Percentiles rank a stretch among this genome's conserved stretches.
phyloP scores from a whole-genome alignment of 192 early-diverging fungal genomes.

The Podila epigama region DNA sequence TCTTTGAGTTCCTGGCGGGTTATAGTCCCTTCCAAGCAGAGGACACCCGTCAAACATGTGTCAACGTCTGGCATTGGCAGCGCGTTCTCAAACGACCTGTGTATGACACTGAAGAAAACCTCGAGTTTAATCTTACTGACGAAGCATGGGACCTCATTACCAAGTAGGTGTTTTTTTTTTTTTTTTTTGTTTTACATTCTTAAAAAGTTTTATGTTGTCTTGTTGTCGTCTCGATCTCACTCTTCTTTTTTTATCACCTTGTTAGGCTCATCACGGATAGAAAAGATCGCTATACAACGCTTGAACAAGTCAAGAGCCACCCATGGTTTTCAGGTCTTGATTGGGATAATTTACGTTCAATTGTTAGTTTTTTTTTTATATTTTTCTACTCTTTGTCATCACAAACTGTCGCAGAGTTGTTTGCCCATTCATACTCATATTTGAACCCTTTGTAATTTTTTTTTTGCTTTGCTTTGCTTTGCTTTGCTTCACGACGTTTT shows the following conservation, averaged over 20 bases:
- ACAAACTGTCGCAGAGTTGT: background rate
- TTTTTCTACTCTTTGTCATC: background rate
- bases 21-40: constrained; percentile 80
- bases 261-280: constrained; percentile 59
- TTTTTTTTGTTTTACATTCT: background rate
- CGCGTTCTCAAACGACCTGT: constrained; percentile 80
- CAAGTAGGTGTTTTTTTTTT: background rate
- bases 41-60: constrained; percentile 74
- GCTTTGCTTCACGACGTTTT: no score
- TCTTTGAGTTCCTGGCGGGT: constrained; percentile 77
- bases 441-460: background rate
- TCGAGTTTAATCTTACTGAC: constrained; percentile 78
- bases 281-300: constrained; percentile 54
- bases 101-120: constrained; percentile 74
- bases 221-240: background rate
- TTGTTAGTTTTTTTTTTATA: constrained; percentile 67
- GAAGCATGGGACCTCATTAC: constrained; percentile 82
- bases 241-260: background rate
- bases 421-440: background rate
- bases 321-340: constrained; percentile 45
- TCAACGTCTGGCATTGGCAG: constrained; percentile 86
- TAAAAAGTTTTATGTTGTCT: background rate
- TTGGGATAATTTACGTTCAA: constrained; percentile 51
- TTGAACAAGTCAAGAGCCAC: constrained; percentile 36
- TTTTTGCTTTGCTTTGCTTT: background rate